A percentile compares a stretch with the other conserved stretches of the same genome.
Conservation (phyloP, 768 basidiomycete genomes). For the Pleurotus ostreatus region DNA sequence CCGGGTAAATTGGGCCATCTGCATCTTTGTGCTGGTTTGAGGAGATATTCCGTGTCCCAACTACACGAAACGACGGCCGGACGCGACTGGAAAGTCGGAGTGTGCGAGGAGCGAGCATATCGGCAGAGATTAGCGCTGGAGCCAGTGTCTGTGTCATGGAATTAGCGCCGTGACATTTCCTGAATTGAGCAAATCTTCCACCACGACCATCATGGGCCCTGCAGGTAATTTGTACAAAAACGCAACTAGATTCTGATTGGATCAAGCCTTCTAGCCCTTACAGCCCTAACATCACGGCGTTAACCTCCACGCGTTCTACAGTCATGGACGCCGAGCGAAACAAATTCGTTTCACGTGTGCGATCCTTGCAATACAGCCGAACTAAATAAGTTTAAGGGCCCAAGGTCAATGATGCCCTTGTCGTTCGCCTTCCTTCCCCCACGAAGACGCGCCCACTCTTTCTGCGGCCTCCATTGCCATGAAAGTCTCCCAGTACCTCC, state of each 20-base stretch:
- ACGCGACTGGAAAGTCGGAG: neutral
- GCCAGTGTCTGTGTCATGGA: neutral
- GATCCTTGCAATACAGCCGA: constrained; percentile 3
- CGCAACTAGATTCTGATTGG: no score
- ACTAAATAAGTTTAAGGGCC: neutral
- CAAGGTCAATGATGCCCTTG: constrained; percentile 6
- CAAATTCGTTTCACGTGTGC: constrained; percentile 6
- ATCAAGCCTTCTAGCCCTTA: neutral
- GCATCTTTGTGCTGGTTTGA: neutral
- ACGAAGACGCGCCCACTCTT: constrained; percentile 7
- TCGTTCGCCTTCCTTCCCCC: constrained; percentile 7
- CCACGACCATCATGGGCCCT: neutral
- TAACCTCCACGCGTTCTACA: constrained; percentile 1
- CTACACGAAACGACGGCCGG: neutral
- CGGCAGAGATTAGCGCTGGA: neutral
- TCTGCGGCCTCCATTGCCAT: neutral
- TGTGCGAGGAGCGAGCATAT: neutral
- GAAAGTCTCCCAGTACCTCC: constrained; percentile 4
- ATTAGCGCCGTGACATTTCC: neutral
- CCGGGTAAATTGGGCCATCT: constrained; percentile 12
- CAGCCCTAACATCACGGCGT: neutral
- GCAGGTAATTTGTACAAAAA: constrained; percentile 4
- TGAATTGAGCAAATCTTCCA: neutral
- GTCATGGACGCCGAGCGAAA: neutral
- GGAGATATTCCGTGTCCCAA: neutral